A percentile compares a stretch with the other conserved stretches of the same genome.
Evolutionary conservation across 129 eudicot species (phyloP).

Genomic region (Flaveria trinervia): DNA sequence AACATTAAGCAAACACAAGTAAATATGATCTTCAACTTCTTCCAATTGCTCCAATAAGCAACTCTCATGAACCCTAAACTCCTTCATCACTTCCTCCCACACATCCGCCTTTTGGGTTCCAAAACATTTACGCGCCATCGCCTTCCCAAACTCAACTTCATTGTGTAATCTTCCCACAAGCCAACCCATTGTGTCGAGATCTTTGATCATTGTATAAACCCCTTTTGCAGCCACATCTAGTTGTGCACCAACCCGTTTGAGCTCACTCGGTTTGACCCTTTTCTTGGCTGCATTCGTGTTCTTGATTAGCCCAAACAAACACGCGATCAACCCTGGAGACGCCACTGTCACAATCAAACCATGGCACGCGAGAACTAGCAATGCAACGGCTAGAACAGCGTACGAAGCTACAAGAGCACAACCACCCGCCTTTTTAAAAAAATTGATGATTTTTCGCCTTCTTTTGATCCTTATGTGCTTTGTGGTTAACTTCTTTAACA

Average conservation of each 20-base stretch:
- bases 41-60: conserved; percentile 63
- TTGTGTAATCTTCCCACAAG: conserved; percentile 52
- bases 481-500: conserved; percentile 48
- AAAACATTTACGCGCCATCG: conserved; percentile 55
- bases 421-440: conserved; percentile 37
- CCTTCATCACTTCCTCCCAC: conserved; percentile 57
- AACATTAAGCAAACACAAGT: conserved; percentile 71
- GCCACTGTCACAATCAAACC: conserved; percentile 51
- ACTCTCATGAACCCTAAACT: conserved; percentile 47
- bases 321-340: conserved; percentile 46
- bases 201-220: conserved; percentile 61
- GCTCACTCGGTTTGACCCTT: conserved; percentile 22
- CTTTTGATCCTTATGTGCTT: conserved; percentile 41
- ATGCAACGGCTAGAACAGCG: conserved; percentile 40
- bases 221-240: conserved; percentile 83
- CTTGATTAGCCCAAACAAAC: conserved; percentile 30
- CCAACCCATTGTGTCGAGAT: conserved; percentile 77
- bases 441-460: conserved; percentile 34
- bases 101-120: conserved; percentile 47
- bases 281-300: conserved; percentile 10
- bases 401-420: conserved; percentile 38
- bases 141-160: conserved; percentile 66
- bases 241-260: conserved; percentile 43
- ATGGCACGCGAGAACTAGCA: conserved; percentile 52
- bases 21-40: conserved; percentile 75